Base-by-base conservation (phyloP, 2,329 filamentous ascomycete genomes). In the Aspergillus brunneoviolaceus region DNA sequence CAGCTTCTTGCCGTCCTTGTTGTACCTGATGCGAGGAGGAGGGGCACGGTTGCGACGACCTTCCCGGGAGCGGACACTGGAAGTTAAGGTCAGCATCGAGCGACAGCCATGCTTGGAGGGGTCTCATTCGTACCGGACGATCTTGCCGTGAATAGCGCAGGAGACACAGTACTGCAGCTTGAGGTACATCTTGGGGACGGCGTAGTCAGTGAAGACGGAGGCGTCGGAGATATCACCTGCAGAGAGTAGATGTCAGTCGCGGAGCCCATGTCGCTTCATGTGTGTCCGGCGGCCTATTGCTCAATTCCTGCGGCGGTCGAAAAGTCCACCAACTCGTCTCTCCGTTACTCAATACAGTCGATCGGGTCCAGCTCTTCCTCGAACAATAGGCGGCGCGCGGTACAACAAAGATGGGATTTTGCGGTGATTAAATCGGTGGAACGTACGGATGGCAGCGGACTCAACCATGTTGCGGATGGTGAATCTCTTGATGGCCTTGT, bases 91-190 rank as follows among this genome's bases (percentile, higher is more conserved):
- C 49, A 33, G 50, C 51, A 23, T 49, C 23, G 14, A 51, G 23
- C 27, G 16, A 45, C 6, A 45, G 19, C 16, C 35, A 23, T 55
- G 25, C 51, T 21, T 47, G 16, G 16, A 21, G 5, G 12, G 12
- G 14, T n/a, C n/a, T 19, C 16, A 29, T 60, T 54, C 93, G 83
- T 95, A 98, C 94, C 95, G 94, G 84, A 99, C 96, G 82, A 99
- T 99, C 91, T 99, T 99, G 88, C 95, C 95, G 88, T 99, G 95
- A 73, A 99, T 99, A 79, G 95, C 95, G 85, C 95, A 99, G 83
- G 94, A 98, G 80, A 99, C 95, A 83, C 95, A 99, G 92, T 99
- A 99, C 87, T 99, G 95, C 82, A 99, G 90, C 90, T 99, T 99
- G 85, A 99, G 87, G 91, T 99, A 99, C 96, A 99, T 99, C 91